Evolutionary conservation across 192 early-diverging fungal species (phyloP), one percentile per base, ranked within the genome.

Genomic region (Podila epicladia): DNA sequence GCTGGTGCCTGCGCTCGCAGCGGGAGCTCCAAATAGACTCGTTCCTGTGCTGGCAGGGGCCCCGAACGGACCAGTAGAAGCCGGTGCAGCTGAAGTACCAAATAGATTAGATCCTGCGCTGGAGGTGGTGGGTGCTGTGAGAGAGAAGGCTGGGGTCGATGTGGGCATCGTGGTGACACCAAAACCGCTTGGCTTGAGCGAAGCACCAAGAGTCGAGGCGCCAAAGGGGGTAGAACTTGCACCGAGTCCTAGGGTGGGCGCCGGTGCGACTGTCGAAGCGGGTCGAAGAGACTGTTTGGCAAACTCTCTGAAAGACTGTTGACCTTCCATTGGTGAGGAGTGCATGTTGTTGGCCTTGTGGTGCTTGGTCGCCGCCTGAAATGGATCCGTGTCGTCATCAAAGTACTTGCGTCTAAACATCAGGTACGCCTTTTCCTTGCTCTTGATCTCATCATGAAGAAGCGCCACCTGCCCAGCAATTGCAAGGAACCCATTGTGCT

Each of bases 371-470:
- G 38, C 71, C 11, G 70, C 41, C 55, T 79, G 64, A 55, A 83
- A 83, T 12, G 82, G 82, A 41, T 83, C 75, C 17, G 70, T 26
- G 0, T 83, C 75, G 29, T 83, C 82, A 24, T 77, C 75, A 62
- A 66, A 83, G 64, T 64, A 75, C 31, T 72, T 77, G 22, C 72
- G 65, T 11, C 75, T 66, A 58, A 77, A 83, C 71, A 72, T 73
- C 3, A 77, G 49, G 20, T 79, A 83, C 0, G 74, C 74, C n/a
- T 83, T 77, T 55, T 83, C 72, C 38, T 65, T 72, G 51, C 72
- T 71, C 37, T 65, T 72, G 65, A 83, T 70, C 24, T 77, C 71
- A 24, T 83, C 82, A 41, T 83, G 74, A 15, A 83, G 71, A 9
- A 57, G 19, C 8, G 82, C 75, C 6, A 83, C 82, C 29, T 64